phyloP scores from a whole-genome alignment of 768 basidiomycete genomes.

The Lenzites betulinus region DNA sequence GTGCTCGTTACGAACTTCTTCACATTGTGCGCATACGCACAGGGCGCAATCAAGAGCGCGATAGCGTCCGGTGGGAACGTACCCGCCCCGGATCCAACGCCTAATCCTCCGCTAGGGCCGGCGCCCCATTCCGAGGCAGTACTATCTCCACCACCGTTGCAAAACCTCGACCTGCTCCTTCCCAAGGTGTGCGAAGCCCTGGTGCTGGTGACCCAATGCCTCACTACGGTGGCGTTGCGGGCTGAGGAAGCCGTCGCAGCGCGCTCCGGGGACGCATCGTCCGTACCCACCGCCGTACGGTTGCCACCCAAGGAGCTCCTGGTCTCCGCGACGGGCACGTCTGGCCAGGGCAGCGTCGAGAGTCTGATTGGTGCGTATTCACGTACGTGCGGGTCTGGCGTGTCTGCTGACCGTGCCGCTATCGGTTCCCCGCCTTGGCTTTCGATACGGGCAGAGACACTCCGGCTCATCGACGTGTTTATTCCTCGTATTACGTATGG shows the following conservation, averaged over 20 bases:
- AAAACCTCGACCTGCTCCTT: constrained; percentile 65
- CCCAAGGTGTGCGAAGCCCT: constrained; percentile 82
- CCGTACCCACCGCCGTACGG: not conserved
- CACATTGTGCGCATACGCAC: constrained; percentile 58
- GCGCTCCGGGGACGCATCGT: not conserved
- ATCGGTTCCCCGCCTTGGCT: not conserved
- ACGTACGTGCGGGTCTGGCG: not conserved
- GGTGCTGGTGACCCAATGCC: constrained; percentile 76
- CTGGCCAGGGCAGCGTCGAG: constrained; percentile 24
- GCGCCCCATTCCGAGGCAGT: not conserved
- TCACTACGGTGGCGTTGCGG: constrained; percentile 63
- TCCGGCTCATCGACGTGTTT: constrained; percentile 76
- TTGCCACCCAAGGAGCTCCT: constrained; percentile 9
- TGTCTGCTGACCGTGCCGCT: constrained; percentile 4
- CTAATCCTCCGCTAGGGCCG: not conserved
- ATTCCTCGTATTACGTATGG: constrained; percentile 85
- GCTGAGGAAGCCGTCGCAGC: constrained; percentile 42
- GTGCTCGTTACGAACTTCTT: constrained; percentile 59
- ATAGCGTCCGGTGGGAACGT: constrained; percentile 34
- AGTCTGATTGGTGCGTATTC: constrained; percentile 26
- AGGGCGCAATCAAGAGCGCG: constrained; percentile 50
- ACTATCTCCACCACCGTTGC: constrained; percentile 24
- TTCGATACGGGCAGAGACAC: constrained; percentile 52
- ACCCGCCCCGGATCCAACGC: constrained; percentile 1
- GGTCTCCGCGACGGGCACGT: constrained; percentile 9